These are phyloP conservation scores for Diplogelasinospora grovesii DNA, from an alignment of 495 filamentous ascomycete species.

Conservation along the genomic window DNA sequence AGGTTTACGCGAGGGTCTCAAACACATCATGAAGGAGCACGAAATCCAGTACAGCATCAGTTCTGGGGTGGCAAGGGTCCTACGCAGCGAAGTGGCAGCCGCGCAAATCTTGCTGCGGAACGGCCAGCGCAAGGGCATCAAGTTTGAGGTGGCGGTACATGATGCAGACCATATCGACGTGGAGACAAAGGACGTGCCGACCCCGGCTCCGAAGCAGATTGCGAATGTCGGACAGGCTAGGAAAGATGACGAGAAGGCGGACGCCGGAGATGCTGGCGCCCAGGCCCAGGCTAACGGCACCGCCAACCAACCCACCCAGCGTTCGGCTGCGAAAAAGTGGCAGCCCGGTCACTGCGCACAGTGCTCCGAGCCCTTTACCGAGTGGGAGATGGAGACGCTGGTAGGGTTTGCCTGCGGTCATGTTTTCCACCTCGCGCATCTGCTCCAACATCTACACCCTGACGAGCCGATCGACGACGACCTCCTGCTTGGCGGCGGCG, in stretches of 20 bases:
- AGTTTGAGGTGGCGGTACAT: conserved; percentile 66
- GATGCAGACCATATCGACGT: conserved; percentile 32
- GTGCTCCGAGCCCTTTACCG: conserved; percentile 54
- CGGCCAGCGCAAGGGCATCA: conserved; percentile 76
- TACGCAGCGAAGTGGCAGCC: conserved; percentile 76
- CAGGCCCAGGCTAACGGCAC: not conserved
- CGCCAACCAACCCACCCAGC: too few species aligned
- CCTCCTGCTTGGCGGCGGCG: conserved; percentile 22
- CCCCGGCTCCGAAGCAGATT: conserved; percentile 8
- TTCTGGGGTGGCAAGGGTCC: conserved; percentile 78
- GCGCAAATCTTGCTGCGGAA: conserved; percentile 71
- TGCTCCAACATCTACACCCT: conserved; percentile 49
- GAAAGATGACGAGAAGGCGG: conserved; percentile 6
- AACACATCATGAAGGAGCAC: conserved; percentile 82
- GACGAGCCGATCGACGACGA: conserved; percentile 27
- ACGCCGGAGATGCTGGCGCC: conserved; percentile 14
- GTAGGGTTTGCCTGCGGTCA: conserved; percentile 90
- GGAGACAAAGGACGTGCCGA: conserved; percentile 24
- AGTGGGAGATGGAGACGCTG: conserved; percentile 65
- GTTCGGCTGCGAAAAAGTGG: conserved; percentile 20
- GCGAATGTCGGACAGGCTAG: conserved; percentile 1
- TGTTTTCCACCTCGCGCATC: conserved; percentile 79
- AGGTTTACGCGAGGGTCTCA: conserved; percentile 76
- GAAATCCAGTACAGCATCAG: conserved; percentile 89
- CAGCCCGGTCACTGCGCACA: conserved; percentile 53